Base-by-base conservation (phyloP, 495 filamentous ascomycete species). In the Wilcoxina mikolae region DNA sequence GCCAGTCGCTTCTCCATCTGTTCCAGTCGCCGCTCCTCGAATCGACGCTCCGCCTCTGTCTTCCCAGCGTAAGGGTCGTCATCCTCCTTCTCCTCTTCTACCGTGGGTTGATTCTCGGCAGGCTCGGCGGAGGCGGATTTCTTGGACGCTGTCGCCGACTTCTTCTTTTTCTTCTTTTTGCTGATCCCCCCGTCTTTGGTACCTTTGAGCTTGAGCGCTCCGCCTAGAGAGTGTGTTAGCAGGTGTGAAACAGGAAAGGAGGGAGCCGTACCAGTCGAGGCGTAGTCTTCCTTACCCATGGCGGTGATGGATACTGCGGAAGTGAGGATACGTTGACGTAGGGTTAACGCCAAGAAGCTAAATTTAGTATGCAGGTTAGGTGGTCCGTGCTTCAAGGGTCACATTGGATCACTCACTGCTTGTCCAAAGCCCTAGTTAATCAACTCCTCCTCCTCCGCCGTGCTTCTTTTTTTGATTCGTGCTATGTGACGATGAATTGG, bases 11-110 rank as follows among this genome's bases (percentile, higher is more conserved):
- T 84, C 60, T 78, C 74, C 57, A 80, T 69, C 74, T 77, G 60
- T 51, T 39, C 9, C 27, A 25, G 15, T 26, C 31, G 26, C 59
- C 76, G 70, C 71, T 96, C 89, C 58, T 90, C 83, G 65, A 90
- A 76, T 33, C 79, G 74, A 60, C 74, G 71, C 71, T 98, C 89
- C 24, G 87, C 79, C 61, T 94, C 89, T 0, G 91, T 96, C 74
- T 95, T 98, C 5, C 64, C 64, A 26, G 59, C 54, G 35, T 61
- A 57, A 18, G 59, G 59, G 27, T 60, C 62, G 9, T 47, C 50
- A 22, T 65, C 61, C 9, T 41, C 33, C 5, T 11, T 51, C 51
- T 17, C 31, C 47, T n/a, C 35, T 28, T 10, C 29, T 20, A 11
- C 17, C 20, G 25, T 20, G 10, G 28, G 28, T 10, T 17, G 3